Conservation (phyloP, 2,329 filamentous ascomycete species). For the Coniella lustricola region DNA sequence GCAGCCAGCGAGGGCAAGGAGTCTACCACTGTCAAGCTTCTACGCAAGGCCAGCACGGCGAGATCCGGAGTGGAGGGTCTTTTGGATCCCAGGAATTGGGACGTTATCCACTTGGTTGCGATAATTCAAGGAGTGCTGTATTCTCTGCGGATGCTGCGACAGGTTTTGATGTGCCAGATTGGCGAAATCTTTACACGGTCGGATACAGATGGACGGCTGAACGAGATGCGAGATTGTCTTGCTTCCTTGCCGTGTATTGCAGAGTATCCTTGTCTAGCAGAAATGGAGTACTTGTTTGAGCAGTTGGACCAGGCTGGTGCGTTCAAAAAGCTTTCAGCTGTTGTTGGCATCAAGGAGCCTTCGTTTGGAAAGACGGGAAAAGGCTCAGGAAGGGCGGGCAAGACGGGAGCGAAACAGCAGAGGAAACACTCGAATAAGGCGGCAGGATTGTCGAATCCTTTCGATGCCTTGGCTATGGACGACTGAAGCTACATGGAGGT, state of each 20-base stretch:
- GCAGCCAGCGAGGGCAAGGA: slow-evolving; percentile 25
- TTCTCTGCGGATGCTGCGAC: slow-evolving; percentile 50
- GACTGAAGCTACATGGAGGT: too few species aligned
- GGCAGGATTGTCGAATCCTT: slow-evolving; percentile 1
- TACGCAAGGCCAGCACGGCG: slow-evolving; percentile 23
- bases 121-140: slow-evolving; percentile 55
- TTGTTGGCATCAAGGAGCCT: neutral
- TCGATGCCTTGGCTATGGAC: slow-evolving; percentile 3
- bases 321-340: neutral
- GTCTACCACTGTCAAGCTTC: slow-evolving; percentile 25
- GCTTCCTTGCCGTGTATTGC: slow-evolving; percentile 9
- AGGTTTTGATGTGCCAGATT: slow-evolving; percentile 31
- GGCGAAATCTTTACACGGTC: neutral
- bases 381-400: neutral
- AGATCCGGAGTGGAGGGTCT: too few species aligned
- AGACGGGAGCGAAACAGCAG: neutral
- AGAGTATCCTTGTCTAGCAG: slow-evolving; percentile 1
- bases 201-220: neutral
- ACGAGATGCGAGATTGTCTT: slow-evolving; percentile 1
- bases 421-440: neutral
- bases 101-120: slow-evolving; percentile 52
- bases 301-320: neutral
- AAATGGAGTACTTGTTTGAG: slow-evolving; percentile 1
- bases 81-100: slow-evolving; percentile 41
- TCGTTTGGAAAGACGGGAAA: neutral